These are phyloP conservation scores for Ceratocystis variospora DNA, from an alignment of 2,329 filamentous ascomycete genomes.

Conservation along the genomic window DNA sequence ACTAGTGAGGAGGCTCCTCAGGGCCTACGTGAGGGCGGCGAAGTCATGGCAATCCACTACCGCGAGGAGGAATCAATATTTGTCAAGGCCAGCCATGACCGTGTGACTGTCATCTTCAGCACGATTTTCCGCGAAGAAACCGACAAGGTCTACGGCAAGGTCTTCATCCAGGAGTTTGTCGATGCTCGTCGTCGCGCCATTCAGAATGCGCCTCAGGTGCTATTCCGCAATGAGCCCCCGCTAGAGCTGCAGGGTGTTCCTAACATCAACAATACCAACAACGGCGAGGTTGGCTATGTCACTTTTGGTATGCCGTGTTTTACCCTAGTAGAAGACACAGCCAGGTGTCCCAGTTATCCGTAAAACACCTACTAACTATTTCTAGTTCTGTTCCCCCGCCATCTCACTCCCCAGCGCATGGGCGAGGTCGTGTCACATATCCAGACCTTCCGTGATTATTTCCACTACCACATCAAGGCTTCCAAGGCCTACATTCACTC, in stretches of 20 bases:
- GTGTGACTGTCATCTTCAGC: constrained; percentile 97
- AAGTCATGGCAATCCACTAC: constrained; percentile 94
- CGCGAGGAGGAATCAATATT: constrained; percentile 98
- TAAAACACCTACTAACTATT: neutral
- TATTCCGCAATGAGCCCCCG: constrained; percentile 89
- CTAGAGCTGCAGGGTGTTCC: constrained; percentile 78
- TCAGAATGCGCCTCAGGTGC: constrained; percentile 93
- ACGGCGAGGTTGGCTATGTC: constrained; percentile 87
- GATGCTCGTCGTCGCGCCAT: constrained; percentile 89
- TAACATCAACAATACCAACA: constrained; percentile 61
- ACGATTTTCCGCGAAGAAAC: constrained; percentile 97
- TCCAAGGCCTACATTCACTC: constrained; percentile 99
- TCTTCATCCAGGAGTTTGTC: constrained; percentile 97
- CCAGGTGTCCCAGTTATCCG: neutral
- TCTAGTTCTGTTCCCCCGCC: constrained; percentile 83
- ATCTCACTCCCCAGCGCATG: constrained; percentile 79
- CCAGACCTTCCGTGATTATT: constrained; percentile 99
- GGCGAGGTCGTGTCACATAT: constrained; percentile 97
- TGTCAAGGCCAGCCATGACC: constrained; percentile 92
- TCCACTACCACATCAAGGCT: constrained; percentile 99
- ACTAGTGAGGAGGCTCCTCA: constrained; percentile 89
- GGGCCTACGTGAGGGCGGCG: constrained; percentile 74
- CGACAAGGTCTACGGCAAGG: constrained; percentile 91
- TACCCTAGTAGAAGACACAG: neutral
- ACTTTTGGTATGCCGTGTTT: constrained; percentile 63